Evolutionary conservation across 2,329 filamentous ascomycete species (phyloP), one percentile per base, ranked within the genome.

Genomic region (Arthrobotrys megalospora): DNA sequence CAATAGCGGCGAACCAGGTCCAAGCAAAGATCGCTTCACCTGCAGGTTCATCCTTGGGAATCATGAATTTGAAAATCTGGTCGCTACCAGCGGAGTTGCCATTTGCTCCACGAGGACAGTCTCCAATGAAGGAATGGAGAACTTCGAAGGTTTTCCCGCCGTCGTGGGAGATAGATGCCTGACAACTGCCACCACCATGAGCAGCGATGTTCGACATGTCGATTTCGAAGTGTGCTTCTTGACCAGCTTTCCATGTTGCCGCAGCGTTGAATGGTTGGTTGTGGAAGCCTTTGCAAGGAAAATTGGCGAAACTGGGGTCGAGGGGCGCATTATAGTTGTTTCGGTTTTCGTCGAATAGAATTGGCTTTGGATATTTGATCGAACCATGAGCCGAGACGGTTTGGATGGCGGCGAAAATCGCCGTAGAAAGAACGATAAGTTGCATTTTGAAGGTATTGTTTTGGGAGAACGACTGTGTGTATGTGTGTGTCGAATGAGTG

Each of bases 171-270:
- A 99, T 85, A 6, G 91, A 92, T 66, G 98, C 85, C 82, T 99
- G 96, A 86, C 96, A 99, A 0, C 93, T 96, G 0, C 96, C 96
- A 48, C 96, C 96, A 11, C 94, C 94, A 81, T 99, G 96, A 0
- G 91, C 90, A 2, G 94, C 94, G 7, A 82, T 66, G 0, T 12
- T 16, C 5, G 24, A 16, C 8, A n/a, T 41, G n/a, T 75, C 48
- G 41, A 79, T 32, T 1, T 21, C 34, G 24, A 82, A 82, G 43
- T 53, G 69, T 1, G 73, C 81, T 4, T 53, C 52, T 8, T 68
- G 28, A 5, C 81, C 81, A 0, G 81, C 81, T 8, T 66, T 66
- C 81, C 81, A 82, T 8, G 63, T 45, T 45, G 53, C 64, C 0
- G 38, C 64, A 1, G 69, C 50, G 19, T 66, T 41, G 16, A 58